These are phyloP conservation scores for Cunninghamia lanceolata DNA, from an alignment of 75 land plant genomes.

Conservation along the genomic window DNA sequence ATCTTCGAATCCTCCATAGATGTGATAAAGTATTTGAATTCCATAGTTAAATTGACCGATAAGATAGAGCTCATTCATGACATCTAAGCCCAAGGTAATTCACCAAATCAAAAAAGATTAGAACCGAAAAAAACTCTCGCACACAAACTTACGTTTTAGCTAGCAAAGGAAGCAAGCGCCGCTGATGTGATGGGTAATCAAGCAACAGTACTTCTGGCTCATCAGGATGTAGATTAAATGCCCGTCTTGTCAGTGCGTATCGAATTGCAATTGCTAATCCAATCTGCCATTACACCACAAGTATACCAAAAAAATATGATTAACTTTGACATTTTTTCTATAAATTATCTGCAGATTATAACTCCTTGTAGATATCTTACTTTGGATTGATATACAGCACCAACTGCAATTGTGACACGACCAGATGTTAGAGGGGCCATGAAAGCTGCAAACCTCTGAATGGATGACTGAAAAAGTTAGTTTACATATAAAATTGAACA, in stretches of 20 bases:
- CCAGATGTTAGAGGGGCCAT: conserved; percentile 90
- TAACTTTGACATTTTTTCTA: neutral
- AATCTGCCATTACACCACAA: conserved; percentile 35
- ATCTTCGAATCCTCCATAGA: too few species aligned
- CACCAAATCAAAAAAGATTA: too few species aligned
- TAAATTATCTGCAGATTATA: neutral
- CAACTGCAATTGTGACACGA: conserved; percentile 80
- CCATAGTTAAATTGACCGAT: too few species aligned
- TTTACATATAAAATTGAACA: neutral
- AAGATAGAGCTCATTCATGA: too few species aligned
- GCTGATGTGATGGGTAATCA: conserved; percentile 94
- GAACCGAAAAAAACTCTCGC: neutral
- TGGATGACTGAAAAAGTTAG: conserved; percentile 7
- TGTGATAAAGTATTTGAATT: too few species aligned
- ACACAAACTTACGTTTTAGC: conserved; percentile 66
- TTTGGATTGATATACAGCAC: conserved; percentile 66
- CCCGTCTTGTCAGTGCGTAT: conserved; percentile 46
- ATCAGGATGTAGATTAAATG: conserved; percentile 25
- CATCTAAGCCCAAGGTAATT: too few species aligned
- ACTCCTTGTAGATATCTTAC: conserved; percentile 20
- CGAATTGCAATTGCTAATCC: conserved; percentile 82
- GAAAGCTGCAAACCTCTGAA: conserved; percentile 93
- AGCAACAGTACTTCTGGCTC: conserved; percentile 76
- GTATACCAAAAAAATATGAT: too few species aligned
- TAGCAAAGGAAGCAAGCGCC: conserved; percentile 76